These are phyloP conservation scores for Metarhizium brunneum DNA, from an alignment of 2,329 filamentous ascomycete species.

Conservation along the genomic window DNA sequence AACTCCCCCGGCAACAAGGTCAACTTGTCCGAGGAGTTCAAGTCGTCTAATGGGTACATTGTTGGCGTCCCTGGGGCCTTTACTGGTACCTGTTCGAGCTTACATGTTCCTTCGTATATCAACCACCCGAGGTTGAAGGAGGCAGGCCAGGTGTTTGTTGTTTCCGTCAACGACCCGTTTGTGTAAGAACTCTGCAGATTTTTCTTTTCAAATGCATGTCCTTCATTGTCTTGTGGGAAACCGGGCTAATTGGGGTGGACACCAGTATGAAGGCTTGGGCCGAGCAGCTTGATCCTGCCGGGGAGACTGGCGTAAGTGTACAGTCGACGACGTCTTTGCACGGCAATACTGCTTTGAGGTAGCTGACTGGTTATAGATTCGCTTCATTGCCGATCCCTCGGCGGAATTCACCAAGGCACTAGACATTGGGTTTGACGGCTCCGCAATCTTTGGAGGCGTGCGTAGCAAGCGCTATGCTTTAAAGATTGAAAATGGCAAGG, in stretches of 20 bases:
- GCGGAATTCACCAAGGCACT: slow-evolving; percentile 74
- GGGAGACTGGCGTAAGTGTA: slow-evolving; percentile 62
- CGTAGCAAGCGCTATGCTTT: slow-evolving; percentile 85
- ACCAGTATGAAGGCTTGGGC: slow-evolving; percentile 83
- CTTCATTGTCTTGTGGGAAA: too few relatives aligned
- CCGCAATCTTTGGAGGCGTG: slow-evolving; percentile 69
- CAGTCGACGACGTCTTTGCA: background rate
- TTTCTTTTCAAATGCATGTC: too few relatives aligned
- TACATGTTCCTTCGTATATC: slow-evolving; percentile 81
- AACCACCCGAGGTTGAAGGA: slow-evolving; percentile 67
- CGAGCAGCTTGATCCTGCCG: slow-evolving; percentile 63
- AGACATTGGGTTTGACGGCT: slow-evolving; percentile 73
- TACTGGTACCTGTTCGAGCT: slow-evolving; percentile 45
- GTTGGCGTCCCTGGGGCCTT: slow-evolving; percentile 80
- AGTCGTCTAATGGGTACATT: slow-evolving; percentile 65
- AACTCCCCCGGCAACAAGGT: slow-evolving; percentile 87
- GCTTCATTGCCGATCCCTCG: slow-evolving; percentile 77
- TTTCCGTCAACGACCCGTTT: slow-evolving; percentile 90
- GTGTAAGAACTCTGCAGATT: slow-evolving; percentile 51
- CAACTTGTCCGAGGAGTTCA: slow-evolving; percentile 70
- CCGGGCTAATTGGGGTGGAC: background rate
- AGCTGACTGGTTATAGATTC: slow-evolving; percentile 47
- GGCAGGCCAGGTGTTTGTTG: slow-evolving; percentile 78
- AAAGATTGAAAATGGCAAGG: slow-evolving; percentile 74
- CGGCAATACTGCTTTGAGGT: background rate